phyloP scores from a whole-genome alignment of 345 rosid genomes.

The Eucalyptus marginata region DNA sequence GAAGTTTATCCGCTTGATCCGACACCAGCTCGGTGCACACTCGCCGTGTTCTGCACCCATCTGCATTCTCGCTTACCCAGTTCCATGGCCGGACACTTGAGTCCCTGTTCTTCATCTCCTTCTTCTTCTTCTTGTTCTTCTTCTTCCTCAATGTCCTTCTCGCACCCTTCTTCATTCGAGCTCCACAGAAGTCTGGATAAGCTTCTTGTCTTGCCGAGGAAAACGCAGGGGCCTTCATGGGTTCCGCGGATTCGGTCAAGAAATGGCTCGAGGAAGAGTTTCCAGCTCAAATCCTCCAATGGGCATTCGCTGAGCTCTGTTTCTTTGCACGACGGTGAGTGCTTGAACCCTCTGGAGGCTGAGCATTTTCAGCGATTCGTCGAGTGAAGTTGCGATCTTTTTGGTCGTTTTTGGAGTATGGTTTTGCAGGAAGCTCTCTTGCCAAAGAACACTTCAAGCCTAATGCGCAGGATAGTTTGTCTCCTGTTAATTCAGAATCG shows the following conservation, averaged over 20 bases:
- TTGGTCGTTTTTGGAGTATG: not conserved
- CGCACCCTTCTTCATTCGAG: not conserved
- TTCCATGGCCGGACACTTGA: constrained; percentile 39
- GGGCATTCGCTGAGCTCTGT: constrained; percentile 43
- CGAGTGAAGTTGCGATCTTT: not conserved
- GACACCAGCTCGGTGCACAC: not conserved
- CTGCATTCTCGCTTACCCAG: not conserved
- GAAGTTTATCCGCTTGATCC: not conserved
- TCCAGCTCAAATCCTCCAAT: constrained; percentile 53
- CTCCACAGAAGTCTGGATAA: not conserved
- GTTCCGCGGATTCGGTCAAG: constrained; percentile 30
- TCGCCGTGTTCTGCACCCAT: not conserved
- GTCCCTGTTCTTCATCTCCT: constrained; percentile 19
- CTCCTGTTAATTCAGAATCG: not conserved
- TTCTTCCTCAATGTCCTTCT: not conserved
- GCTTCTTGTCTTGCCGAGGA: constrained; percentile 22
- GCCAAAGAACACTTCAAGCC: constrained; percentile 10
- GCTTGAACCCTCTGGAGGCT: not conserved
- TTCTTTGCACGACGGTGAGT: constrained; percentile 51
- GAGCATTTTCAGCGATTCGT: not conserved
- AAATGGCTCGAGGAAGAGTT: constrained; percentile 16
- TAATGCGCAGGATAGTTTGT: constrained; percentile 3
- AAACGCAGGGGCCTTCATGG: constrained; percentile 13
- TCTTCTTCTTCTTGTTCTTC: constrained; percentile 17
- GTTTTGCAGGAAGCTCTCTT: constrained; percentile 20